phyloP scores from a whole-genome alignment of 2,329 filamentous ascomycete genomes.

The Neopestalotiopsis sp. region DNA sequence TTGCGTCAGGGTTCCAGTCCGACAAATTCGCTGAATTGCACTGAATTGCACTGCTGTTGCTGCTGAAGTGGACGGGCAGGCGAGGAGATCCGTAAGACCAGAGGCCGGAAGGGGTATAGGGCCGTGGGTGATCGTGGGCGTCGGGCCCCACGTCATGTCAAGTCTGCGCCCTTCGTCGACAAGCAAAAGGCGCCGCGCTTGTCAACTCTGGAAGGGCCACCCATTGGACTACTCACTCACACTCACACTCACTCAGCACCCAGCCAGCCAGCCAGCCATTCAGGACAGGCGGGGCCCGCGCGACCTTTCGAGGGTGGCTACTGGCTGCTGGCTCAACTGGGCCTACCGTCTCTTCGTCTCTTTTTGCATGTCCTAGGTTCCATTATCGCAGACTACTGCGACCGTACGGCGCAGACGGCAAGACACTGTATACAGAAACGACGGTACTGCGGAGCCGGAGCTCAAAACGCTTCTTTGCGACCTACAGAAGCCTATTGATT shows the following conservation, averaged over 20 bases:
- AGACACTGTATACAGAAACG: conserved; percentile 1
- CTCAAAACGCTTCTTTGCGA: not conserved
- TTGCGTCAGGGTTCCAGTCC: conserved; percentile 14
- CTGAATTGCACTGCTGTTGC: not conserved
- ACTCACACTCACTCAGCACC: too few species aligned
- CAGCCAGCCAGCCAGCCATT: too few species aligned
- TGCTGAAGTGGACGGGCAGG: not conserved
- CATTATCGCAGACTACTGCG: conserved; percentile 13
- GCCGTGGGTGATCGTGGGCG: not conserved
- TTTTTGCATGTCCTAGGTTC: not conserved
- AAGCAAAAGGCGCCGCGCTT: conserved; percentile 31
- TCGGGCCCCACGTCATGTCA: conserved; percentile 34
- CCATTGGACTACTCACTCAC: not conserved
- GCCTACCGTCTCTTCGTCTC: not conserved
- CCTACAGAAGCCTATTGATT: not conserved
- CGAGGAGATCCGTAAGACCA: conserved; percentile 11
- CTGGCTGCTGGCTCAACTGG: too few species aligned
- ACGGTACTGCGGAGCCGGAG: conserved; percentile 14
- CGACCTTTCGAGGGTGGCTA: too few species aligned
- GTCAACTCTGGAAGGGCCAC: not conserved
- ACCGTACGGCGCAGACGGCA: conserved; percentile 11
- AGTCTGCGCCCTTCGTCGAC: conserved; percentile 47
- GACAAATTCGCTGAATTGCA: not conserved
- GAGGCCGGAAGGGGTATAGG: conserved; percentile 11
- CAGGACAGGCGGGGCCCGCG: too few species aligned